Evolutionary conservation across 1,284 basidiomycete species (phyloP).

Genomic region (Puccinia brachypodii): DNA sequence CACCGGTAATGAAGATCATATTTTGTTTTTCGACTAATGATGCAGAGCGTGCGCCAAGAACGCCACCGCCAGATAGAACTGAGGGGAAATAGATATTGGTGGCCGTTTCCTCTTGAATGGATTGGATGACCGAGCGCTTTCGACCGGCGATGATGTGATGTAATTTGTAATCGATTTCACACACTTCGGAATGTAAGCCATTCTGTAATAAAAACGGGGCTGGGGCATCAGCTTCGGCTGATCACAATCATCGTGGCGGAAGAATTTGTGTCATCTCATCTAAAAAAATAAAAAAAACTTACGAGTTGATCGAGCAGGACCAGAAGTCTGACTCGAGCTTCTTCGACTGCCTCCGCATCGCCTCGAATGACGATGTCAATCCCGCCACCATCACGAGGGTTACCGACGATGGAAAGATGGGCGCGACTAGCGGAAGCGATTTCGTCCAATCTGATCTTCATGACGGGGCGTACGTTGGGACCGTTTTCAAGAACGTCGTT

Average conservation of each 20-base stretch:
- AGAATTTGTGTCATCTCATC: not conserved
- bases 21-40: constrained; percentile 64
- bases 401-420: constrained; percentile 72
- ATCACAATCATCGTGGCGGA: constrained; percentile 9
- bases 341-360: constrained; percentile 78
- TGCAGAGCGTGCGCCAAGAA: constrained; percentile 61
- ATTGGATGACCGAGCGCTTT: constrained; percentile 81
- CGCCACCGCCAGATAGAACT: constrained; percentile 75
- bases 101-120: constrained; percentile 93
- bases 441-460: constrained; percentile 82
- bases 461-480: constrained; percentile 81
- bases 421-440: constrained; percentile 84
- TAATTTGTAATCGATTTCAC: constrained; percentile 92
- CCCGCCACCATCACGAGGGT: constrained; percentile 69
- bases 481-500: constrained; percentile 87
- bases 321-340: constrained; percentile 82
- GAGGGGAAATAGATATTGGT: constrained; percentile 96
- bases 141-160: constrained; percentile 88
- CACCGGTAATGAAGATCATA: constrained; percentile 92
- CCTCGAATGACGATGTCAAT: constrained; percentile 91
- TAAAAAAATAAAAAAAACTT: constrained; percentile 57
- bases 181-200: constrained; percentile 81
- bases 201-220: constrained; percentile 62
- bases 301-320: constrained; percentile 94
- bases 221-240: too few relatives aligned